Conservation (phyloP, 176 grass and related monocot species). For the Miscanthus lutarioriparius region DNA sequence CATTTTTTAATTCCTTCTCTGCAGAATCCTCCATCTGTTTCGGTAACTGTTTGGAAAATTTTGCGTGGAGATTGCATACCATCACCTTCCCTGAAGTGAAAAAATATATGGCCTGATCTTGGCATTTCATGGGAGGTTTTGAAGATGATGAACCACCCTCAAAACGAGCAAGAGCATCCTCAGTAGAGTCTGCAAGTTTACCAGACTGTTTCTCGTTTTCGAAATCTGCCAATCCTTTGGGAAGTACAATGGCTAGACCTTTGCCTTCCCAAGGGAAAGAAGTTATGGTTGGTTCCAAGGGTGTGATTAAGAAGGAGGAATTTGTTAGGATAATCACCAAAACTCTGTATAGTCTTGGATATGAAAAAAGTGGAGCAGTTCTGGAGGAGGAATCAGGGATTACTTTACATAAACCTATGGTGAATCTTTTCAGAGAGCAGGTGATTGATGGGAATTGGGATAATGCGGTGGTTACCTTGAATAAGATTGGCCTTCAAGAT, state of each 20-base stretch:
- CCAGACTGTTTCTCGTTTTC: conserved; percentile 53
- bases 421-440: conserved; percentile 76
- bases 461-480: conserved; percentile 65
- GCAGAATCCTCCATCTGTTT: conserved; percentile 42
- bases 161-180: conserved; percentile 77
- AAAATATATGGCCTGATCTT: conserved; percentile 83
- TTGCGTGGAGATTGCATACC: conserved; percentile 18
- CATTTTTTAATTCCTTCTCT: conserved; percentile 12
- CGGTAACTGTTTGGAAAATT: background rate
- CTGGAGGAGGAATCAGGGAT: conserved; percentile 97
- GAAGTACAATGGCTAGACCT: conserved; percentile 83
- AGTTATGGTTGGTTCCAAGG: conserved; percentile 76
- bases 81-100: conserved; percentile 39
- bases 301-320: conserved; percentile 81
- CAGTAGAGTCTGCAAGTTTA: conserved; percentile 53
- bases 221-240: conserved; percentile 72
- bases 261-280: conserved; percentile 80
- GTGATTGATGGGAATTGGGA: conserved; percentile 80
- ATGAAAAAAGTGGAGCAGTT: conserved; percentile 75
- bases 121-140: conserved; percentile 93
- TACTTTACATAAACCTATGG: conserved; percentile 61
- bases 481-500: conserved; percentile 71
- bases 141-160: conserved; percentile 85
- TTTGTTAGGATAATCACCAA: conserved; percentile 94
- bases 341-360: conserved; percentile 83